phyloP scores from a whole-genome alignment of 2,329 filamentous ascomycete species.

The Ophiosphaerella herpotricha region DNA sequence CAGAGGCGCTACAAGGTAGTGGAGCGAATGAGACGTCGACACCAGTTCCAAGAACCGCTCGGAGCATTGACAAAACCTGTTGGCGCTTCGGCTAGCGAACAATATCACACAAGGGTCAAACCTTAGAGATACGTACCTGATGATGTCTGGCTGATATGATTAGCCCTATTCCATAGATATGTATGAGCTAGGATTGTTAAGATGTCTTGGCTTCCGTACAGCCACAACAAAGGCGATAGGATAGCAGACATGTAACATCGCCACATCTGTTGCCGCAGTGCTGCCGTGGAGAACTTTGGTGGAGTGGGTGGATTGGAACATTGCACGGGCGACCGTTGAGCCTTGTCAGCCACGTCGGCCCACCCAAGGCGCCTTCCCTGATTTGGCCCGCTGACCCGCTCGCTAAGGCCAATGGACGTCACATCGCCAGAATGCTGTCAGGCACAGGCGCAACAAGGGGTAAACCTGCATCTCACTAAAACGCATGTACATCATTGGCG shows the following conservation, averaged over 20 bases:
- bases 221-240: too few species aligned
- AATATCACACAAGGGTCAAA: conserved; percentile 34
- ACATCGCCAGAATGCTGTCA: conserved; percentile 3
- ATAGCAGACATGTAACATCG: too few species aligned
- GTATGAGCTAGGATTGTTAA: too few species aligned
- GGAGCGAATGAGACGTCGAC: conserved; percentile 21
- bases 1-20: conserved; percentile 12
- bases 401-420: conserved; percentile 3
- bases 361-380: neutral
- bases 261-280: neutral
- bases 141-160: too few species aligned
- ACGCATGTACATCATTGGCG: conserved; percentile 4
- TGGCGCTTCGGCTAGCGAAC: conserved; percentile 15
- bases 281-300: neutral
- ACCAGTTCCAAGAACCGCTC: conserved; percentile 9
- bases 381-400: neutral
- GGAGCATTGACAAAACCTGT: conserved; percentile 10
- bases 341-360: neutral
- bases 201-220: too few species aligned
- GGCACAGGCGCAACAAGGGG: too few species aligned
- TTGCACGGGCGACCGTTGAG: conserved; percentile 1
- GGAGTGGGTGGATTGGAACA: too few species aligned
- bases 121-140: conserved; percentile 14
- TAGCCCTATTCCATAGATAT: too few species aligned
- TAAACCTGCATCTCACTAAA: neutral